phyloP scores from a whole-genome alignment of 2,329 filamentous ascomycete genomes.

The Sarocladium brachiariae region DNA sequence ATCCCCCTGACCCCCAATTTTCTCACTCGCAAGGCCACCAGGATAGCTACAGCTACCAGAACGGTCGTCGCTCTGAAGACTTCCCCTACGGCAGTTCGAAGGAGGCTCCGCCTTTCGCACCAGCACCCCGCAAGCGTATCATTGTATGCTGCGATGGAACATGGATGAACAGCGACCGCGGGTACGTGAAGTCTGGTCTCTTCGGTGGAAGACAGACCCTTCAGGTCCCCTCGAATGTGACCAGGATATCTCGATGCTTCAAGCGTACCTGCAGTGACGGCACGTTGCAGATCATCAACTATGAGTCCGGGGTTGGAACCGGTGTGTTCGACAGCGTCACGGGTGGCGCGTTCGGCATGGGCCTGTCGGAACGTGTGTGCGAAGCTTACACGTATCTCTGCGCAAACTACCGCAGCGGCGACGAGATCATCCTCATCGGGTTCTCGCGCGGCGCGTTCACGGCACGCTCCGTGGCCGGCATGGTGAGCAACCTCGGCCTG shows the following conservation, averaged over 20 bases:
- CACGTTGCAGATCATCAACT: constrained; percentile 51
- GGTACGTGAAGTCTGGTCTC: constrained; percentile 33
- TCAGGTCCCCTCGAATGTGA: constrained; percentile 53
- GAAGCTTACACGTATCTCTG: constrained; percentile 50
- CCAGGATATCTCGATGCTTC: constrained; percentile 51
- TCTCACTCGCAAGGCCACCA: too few relatives aligned
- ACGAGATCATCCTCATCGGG: constrained; percentile 49
- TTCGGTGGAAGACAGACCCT: constrained; percentile 31
- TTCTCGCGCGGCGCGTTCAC: constrained; percentile 55
- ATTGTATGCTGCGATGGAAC: constrained; percentile 48
- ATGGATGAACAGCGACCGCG: constrained; percentile 47
- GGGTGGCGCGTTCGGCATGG: constrained; percentile 48
- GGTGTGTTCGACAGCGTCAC: constrained; percentile 42
- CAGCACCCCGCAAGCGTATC: constrained; percentile 33
- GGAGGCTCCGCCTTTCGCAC: neutral
- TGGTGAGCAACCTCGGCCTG: constrained; percentile 7
- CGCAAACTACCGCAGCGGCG: constrained; percentile 52
- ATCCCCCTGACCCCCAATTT: neutral
- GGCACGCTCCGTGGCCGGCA: constrained; percentile 6
- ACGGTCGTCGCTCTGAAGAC: neutral
- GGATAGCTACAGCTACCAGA: neutral
- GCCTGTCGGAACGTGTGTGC: constrained; percentile 41
- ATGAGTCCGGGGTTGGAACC: constrained; percentile 55
- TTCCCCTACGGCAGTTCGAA: neutral
- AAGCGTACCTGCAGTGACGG: constrained; percentile 43